A percentile compares a stretch with the other conserved stretches of the same genome.
These are phyloP conservation scores for Penicillium manginii DNA, from an alignment of 495 filamentous ascomycete species.

Conservation along the genomic window DNA sequence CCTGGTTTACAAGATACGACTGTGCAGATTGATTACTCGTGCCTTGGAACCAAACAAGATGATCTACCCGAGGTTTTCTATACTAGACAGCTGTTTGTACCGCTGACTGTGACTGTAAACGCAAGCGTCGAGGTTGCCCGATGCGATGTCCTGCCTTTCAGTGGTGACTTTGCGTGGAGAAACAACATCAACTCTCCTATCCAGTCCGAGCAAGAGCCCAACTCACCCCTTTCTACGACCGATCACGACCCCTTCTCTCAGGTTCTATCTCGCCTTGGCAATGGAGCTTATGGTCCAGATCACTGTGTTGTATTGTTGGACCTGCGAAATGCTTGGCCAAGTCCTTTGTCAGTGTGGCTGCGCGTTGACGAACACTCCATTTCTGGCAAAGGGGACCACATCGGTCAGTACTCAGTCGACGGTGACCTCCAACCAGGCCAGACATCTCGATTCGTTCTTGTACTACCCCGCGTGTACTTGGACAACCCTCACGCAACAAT, in stretches of 20 bases:
- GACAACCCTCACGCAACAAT: conserved; percentile 77
- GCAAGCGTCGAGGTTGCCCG: conserved; percentile 80
- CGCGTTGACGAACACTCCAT: conserved; percentile 52
- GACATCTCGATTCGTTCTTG: conserved; percentile 73
- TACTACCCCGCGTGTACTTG: conserved; percentile 75
- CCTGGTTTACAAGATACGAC: conserved; percentile 80
- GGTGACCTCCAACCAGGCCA: conserved; percentile 78
- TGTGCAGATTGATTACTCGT: conserved; percentile 83
- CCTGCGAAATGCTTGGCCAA: conserved; percentile 86
- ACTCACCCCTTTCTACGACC: conserved; percentile 21
- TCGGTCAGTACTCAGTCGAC: conserved; percentile 48
- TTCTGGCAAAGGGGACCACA: conserved; percentile 12
- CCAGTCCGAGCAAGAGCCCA: conserved; percentile 12
- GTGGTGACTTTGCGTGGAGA: conserved; percentile 57
- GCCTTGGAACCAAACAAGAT: conserved; percentile 63
- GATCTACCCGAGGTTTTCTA: conserved; percentile 76
- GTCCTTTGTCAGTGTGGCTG: conserved; percentile 61
- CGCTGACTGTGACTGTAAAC: conserved; percentile 87
- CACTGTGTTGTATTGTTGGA: conserved; percentile 84
- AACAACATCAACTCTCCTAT: conserved; percentile 34
- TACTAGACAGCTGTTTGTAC: conserved; percentile 80
- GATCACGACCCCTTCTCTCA: conserved; percentile 42
- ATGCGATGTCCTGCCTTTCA: conserved; percentile 77
- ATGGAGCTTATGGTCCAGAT: conserved; percentile 52
- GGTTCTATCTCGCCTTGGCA: conserved; percentile 45